These are phyloP conservation scores for Stygiomarasmius scandens DNA, from an alignment of 1,284 basidiomycete species.

Conservation along the genomic window DNA sequence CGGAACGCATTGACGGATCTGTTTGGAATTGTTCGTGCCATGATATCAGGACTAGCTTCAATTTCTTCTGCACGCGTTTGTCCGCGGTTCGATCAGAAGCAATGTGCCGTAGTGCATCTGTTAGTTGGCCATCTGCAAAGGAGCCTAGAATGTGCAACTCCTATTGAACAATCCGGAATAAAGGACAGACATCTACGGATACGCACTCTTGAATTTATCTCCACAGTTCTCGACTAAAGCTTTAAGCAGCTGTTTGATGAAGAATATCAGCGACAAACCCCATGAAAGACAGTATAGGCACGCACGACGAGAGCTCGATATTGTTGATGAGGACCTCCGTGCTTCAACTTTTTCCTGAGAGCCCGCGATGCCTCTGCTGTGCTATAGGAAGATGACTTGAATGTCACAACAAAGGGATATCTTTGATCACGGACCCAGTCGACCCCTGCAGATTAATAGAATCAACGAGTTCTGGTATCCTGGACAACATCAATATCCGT, in stretches of 20 bases:
- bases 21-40: slow-evolving; percentile 88
- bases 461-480: slow-evolving; percentile 91
- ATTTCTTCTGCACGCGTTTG: slow-evolving; percentile 85
- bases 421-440: slow-evolving; percentile 53
- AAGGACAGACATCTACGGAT: neutral
- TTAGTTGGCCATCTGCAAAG: slow-evolving; percentile 85
- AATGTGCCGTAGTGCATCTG: slow-evolving; percentile 80
- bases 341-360: slow-evolving; percentile 95
- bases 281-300: slow-evolving; percentile 19
- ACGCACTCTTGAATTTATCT: slow-evolving; percentile 46
- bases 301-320: slow-evolving; percentile 90
- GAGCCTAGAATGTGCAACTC: slow-evolving; percentile 47
- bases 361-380: slow-evolving; percentile 87
- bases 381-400: slow-evolving; percentile 37
- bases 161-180: neutral
- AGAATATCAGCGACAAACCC: slow-evolving; percentile 12
- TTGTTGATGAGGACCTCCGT: slow-evolving; percentile 89
- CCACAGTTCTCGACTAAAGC: slow-evolving; percentile 87
- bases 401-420: slow-evolving; percentile 9
- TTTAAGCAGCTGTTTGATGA: slow-evolving; percentile 76
- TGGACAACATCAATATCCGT: slow-evolving; percentile 26
- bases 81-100: slow-evolving; percentile 69
- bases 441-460: slow-evolving; percentile 83
- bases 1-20: slow-evolving; percentile 77
- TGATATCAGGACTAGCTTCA: slow-evolving; percentile 76